A percentile compares a stretch with the other conserved stretches of the same genome.
Conservation (phyloP, 23 red algal genomes). For the Agarophyton chilense region DNA sequence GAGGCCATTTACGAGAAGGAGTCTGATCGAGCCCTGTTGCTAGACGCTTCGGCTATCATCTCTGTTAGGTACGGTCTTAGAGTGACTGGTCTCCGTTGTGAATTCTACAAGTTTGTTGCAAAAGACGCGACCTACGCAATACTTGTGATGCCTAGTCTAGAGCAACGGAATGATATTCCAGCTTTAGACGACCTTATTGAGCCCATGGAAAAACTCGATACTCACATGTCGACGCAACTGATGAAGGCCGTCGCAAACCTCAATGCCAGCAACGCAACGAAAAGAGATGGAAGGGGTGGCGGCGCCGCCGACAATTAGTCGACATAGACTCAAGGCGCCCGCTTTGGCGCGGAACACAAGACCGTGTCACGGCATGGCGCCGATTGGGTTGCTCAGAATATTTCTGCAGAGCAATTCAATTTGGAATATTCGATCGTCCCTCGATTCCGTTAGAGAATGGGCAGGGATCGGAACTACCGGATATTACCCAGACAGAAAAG, state of each 20-base stretch:
- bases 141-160: not conserved
- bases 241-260: slow-evolving; percentile 16
- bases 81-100: not conserved
- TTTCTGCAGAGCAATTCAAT: not conserved
- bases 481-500: no score
- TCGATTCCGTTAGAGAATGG: no score
- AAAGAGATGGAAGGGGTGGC: not conserved
- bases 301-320: not conserved
- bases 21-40: not conserved
- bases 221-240: slow-evolving; percentile 1
- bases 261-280: not conserved
- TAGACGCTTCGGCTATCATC: not conserved
- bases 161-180: not conserved
- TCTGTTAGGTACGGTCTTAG: slow-evolving; percentile 25
- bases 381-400: not conserved
- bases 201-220: slow-evolving; percentile 5
- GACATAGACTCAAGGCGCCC: not conserved
- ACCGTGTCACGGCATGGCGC: not conserved
- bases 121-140: not conserved
- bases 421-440: no score
- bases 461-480: no score
- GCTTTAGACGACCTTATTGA: not conserved
- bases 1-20: slow-evolving; percentile 5
- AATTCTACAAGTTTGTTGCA: slow-evolving; percentile 18
- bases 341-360: not conserved